Base-by-base conservation (phyloP, 805 yeast genomes). In the Soucietia sequanensis region DNA sequence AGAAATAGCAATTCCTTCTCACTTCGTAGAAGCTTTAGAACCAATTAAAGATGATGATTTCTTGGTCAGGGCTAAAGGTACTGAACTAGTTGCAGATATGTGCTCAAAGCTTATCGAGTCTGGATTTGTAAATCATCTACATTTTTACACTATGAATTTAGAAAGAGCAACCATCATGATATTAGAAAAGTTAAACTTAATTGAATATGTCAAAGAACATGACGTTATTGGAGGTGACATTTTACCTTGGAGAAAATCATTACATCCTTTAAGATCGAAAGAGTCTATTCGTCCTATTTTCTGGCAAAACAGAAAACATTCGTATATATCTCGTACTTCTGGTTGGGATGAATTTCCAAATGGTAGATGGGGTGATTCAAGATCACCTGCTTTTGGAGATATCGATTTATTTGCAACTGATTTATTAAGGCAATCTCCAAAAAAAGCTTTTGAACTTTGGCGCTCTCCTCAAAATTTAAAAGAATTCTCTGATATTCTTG, bases 321-420 rank as follows among this genome's bases (percentile, higher is more conserved):
- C 95, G 11, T 91, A 91, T 58, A 80, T 88, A 42, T 76, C 88
- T 31, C 76, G 98, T 60, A 91, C 97, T 6, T 79, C 93, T 17
- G 82, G 84, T 38, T 93, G 99, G 89, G 99, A 93, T 64, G 99
- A 93, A 60, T 93, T 91, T 55, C 99, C 99, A 33, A 93, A 91
- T 60, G 99, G 99, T 41, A 75, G 99, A 66, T 93, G 96, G 90
- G 99, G 99, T 52, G 97, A 93, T 58, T 86, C 97, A 3, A 73
- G 95, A 40, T 93, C 98, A 27, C 99, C 99, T 4, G 98, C 98
- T 2, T 90, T 84, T 63, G 96, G 95, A 51, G 95, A 86, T 45
- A 72, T 89, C 38, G 96, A 87, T 56, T 72, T 84, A 34, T 81
- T 81, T 47, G 93, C 91, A 14, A 77, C 88, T 23, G 80, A 83